Conservation (phyloP, 306 rosid species). For the Fragaria vesca region DNA sequence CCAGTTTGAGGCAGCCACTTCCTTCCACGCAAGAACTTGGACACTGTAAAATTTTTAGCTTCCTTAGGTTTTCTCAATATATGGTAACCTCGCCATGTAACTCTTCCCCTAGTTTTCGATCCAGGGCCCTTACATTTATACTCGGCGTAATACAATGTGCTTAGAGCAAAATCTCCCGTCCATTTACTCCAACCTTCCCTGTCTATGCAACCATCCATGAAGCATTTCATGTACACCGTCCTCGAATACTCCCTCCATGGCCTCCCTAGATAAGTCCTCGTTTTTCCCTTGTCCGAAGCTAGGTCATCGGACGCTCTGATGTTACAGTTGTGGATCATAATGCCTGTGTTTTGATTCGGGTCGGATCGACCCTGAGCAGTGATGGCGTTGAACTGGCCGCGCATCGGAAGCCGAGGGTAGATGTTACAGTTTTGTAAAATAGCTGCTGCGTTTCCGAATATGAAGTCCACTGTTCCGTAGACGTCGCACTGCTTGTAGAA, state of each 20-base stretch:
- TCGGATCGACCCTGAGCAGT: slow-evolving; percentile 75
- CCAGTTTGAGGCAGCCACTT: slow-evolving; percentile 67
- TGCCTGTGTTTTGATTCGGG: slow-evolving; percentile 71
- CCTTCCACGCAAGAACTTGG: slow-evolving; percentile 42
- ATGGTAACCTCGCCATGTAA: slow-evolving; percentile 53
- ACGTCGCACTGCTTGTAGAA: slow-evolving; percentile 65
- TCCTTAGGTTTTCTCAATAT: slow-evolving; percentile 30
- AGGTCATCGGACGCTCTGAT: slow-evolving; percentile 54
- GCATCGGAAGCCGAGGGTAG: slow-evolving; percentile 64
- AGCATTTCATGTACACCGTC: slow-evolving; percentile 59
- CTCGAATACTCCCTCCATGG: slow-evolving; percentile 73
- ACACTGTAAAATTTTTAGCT: slow-evolving; percentile 52
- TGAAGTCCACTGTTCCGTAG: slow-evolving; percentile 73
- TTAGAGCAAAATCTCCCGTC: slow-evolving; percentile 62
- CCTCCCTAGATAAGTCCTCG: slow-evolving; percentile 57
- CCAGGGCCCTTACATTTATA: slow-evolving; percentile 51
- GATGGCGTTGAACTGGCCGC: slow-evolving; percentile 71
- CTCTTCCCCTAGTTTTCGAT: slow-evolving; percentile 40
- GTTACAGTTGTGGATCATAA: slow-evolving; percentile 49
- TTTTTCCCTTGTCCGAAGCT: slow-evolving; percentile 17
- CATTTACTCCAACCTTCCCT: slow-evolving; percentile 59
- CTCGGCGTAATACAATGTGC: slow-evolving; percentile 67
- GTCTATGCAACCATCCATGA: slow-evolving; percentile 42
- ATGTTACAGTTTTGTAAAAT: slow-evolving; percentile 66
- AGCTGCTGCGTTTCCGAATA: slow-evolving; percentile 78